A percentile compares a stretch with the other conserved stretches of the same genome.
Evolutionary conservation across 257 asterid genomes (phyloP).

Genomic region (Echites panduratus): DNA sequence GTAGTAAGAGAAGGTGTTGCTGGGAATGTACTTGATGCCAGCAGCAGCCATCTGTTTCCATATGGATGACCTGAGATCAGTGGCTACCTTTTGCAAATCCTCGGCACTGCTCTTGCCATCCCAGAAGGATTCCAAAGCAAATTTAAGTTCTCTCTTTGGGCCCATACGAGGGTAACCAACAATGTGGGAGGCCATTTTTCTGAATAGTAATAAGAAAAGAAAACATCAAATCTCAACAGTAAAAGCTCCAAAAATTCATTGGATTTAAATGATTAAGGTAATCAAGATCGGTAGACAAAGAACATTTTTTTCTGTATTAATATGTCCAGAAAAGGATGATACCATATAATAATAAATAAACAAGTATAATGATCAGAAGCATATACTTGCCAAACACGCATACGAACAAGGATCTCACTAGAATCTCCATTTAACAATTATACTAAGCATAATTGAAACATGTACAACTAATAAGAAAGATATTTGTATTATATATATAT

Average conservation of each 20-base stretch:
- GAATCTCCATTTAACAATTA: not conserved
- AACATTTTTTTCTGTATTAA: not conserved
- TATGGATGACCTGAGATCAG: constrained; percentile 54
- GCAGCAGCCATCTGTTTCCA: constrained; percentile 85
- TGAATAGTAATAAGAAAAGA: constrained; percentile 21
- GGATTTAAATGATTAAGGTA: not conserved
- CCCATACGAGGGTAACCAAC: constrained; percentile 95
- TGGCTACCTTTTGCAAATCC: constrained; percentile 57
- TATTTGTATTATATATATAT: not conserved
- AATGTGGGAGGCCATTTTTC: constrained; percentile 72
- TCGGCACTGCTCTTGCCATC: constrained; percentile 64
- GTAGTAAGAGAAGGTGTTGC: constrained; percentile 82
- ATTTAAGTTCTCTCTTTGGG: constrained; percentile 90
- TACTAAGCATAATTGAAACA: not conserved
- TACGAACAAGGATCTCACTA: not conserved
- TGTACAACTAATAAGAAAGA: not conserved
- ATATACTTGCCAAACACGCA: not conserved
- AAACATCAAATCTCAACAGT: constrained; percentile 6
- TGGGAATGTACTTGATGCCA: constrained; percentile 76
- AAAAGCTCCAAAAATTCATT: not conserved
- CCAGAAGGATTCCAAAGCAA: constrained; percentile 84
- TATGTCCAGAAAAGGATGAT: too few relatives aligned
- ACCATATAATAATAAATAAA: not conserved
- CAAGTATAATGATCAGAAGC: not conserved
- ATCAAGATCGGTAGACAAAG: not conserved